A percentile compares a stretch with the other conserved stretches of the same genome.
phyloP scores from a whole-genome alignment of 2,329 filamentous ascomycete genomes.

The Claviceps sp. region DNA sequence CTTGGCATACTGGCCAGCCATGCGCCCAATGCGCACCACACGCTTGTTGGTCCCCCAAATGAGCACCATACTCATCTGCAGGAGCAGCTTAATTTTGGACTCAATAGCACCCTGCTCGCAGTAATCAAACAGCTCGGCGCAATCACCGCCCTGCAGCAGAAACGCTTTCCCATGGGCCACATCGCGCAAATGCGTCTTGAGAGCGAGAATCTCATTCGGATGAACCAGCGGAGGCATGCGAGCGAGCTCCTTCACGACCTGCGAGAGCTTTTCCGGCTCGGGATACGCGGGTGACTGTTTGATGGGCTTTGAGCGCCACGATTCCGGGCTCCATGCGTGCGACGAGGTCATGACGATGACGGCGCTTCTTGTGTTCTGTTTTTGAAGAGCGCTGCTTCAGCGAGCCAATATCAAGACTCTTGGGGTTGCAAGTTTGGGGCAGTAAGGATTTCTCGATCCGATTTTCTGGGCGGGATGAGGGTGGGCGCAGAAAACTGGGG shows the following conservation, averaged over 20 bases:
- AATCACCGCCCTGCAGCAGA: slow-evolving; percentile 90
- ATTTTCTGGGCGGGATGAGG: too few relatives aligned
- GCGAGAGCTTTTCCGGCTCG: slow-evolving; percentile 43
- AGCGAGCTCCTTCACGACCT: slow-evolving; percentile 50
- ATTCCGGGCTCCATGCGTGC: slow-evolving; percentile 43
- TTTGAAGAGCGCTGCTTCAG: background rate
- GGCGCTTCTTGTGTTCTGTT: background rate
- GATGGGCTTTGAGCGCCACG: slow-evolving; percentile 68
- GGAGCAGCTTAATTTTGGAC: slow-evolving; percentile 87
- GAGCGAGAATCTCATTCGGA: slow-evolving; percentile 62
- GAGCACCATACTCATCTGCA: slow-evolving; percentile 93
- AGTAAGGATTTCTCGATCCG: too few relatives aligned
- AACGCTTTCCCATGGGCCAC: slow-evolving; percentile 87
- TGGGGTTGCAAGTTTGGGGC: too few relatives aligned
- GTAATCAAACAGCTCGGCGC: slow-evolving; percentile 94
- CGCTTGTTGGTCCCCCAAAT: slow-evolving; percentile 76
- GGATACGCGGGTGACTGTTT: slow-evolving; percentile 63
- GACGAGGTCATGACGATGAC: background rate
- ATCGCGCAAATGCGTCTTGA: slow-evolving; percentile 68
- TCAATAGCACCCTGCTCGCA: slow-evolving; percentile 83
- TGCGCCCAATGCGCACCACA: slow-evolving; percentile 86
- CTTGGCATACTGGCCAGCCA: slow-evolving; percentile 97
- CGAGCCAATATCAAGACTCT: too few relatives aligned
- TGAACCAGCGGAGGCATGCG: slow-evolving; percentile 68
- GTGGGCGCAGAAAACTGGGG: too few relatives aligned